Percentiles rank a stretch among this genome's conserved stretches.
These are phyloP conservation scores for Tephrocybe sp. DNA, from an alignment of 768 basidiomycete genomes.

Conservation along the genomic window DNA sequence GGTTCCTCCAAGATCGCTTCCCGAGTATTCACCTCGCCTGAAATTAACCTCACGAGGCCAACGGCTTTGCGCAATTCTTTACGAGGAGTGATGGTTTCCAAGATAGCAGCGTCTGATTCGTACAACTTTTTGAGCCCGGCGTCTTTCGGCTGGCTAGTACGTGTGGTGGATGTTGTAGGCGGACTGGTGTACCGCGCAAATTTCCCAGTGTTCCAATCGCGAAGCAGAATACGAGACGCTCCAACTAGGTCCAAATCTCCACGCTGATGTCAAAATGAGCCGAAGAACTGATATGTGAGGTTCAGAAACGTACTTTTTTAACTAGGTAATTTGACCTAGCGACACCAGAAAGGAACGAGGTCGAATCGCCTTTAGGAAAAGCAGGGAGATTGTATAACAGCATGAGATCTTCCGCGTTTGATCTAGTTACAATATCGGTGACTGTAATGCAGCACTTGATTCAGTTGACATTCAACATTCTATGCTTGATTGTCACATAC, in stretches of 20 bases:
- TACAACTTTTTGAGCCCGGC: constrained; percentile 31
- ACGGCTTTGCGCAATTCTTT: constrained; percentile 67
- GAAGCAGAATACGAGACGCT: constrained; percentile 77
- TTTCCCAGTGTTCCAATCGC: constrained; percentile 81
- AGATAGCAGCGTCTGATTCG: constrained; percentile 47
- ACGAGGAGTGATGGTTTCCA: constrained; percentile 48
- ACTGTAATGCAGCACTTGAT: constrained; percentile 45
- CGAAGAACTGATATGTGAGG: constrained; percentile 5
- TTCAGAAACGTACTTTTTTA: constrained; percentile 59
- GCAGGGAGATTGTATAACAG: constrained; percentile 83
- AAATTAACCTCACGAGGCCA: constrained; percentile 56
- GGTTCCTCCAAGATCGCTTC: constrained; percentile 37
- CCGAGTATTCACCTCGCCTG: constrained; percentile 37
- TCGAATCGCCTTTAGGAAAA: constrained; percentile 65
- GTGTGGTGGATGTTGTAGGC: constrained; percentile 21
- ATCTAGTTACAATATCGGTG: constrained; percentile 63
- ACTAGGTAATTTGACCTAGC: constrained; percentile 75
- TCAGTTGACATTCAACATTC: constrained; percentile 9
- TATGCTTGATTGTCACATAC: constrained; percentile 41
- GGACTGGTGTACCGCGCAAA: constrained; percentile 74
- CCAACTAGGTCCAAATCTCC: constrained; percentile 71
- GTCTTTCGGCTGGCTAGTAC: constrained; percentile 9
- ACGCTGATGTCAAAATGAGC: constrained; percentile 42
- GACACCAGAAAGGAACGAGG: constrained; percentile 74
- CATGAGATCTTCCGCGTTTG: constrained; percentile 83